Evolutionary conservation across 805 yeast species (phyloP).

Genomic region (Cyberlindnera subsufficiens): DNA sequence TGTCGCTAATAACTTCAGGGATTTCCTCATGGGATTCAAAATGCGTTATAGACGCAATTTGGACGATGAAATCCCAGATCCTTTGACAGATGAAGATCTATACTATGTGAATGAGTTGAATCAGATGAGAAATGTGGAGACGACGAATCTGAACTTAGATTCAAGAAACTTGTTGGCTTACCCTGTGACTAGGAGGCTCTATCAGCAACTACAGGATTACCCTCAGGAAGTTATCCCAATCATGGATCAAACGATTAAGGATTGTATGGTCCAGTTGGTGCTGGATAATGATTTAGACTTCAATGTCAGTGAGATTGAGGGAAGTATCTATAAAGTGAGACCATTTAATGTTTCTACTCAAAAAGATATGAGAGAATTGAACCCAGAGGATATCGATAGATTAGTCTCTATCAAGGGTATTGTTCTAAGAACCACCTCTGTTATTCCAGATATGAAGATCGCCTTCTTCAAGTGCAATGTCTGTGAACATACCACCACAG

Average conservation of each 20-base stretch:
- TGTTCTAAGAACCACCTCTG: slow-evolving; percentile 80
- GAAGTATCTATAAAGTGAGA: slow-evolving; percentile 77
- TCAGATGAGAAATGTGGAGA: slow-evolving; percentile 70
- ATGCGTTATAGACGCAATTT: slow-evolving; percentile 58
- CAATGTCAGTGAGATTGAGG: slow-evolving; percentile 62
- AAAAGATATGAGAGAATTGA: slow-evolving; percentile 85
- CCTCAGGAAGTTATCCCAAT: slow-evolving; percentile 97
- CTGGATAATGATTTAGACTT: slow-evolving; percentile 49
- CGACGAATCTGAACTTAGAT: slow-evolving; percentile 81
- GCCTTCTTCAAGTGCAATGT: slow-evolving; percentile 95
- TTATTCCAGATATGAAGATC: slow-evolving; percentile 96
- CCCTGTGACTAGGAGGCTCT: slow-evolving; percentile 70
- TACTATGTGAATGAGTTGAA: slow-evolving; percentile 70
- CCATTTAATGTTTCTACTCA: slow-evolving; percentile 76
- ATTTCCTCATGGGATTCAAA: slow-evolving; percentile 80
- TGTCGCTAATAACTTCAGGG: slow-evolving; percentile 71
- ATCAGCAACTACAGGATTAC: slow-evolving; percentile 80
- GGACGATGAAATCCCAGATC: slow-evolving; percentile 31
- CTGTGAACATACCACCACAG: slow-evolving; percentile 87
- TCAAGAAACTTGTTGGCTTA: slow-evolving; percentile 72
- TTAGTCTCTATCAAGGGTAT: slow-evolving; percentile 87
- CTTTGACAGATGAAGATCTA: slow-evolving; percentile 61
- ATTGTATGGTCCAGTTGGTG: slow-evolving; percentile 73
- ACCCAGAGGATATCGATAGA: slow-evolving; percentile 93
- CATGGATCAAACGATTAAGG: slow-evolving; percentile 94